phyloP scores from a whole-genome alignment of 495 filamentous ascomycete species.

The Tuber melanosporum region DNA sequence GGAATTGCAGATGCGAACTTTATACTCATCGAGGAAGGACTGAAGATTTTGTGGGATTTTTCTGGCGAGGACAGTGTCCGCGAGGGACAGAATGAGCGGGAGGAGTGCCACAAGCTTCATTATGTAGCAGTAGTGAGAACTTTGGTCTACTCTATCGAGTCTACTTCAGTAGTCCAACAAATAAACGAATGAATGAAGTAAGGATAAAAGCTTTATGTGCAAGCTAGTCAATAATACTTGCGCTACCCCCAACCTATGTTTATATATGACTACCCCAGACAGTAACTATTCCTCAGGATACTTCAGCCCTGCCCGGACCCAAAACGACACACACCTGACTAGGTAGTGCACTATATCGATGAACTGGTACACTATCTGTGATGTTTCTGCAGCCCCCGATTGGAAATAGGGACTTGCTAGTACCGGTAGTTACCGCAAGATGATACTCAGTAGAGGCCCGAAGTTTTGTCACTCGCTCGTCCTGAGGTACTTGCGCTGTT shows the following conservation, averaged over 20 bases:
- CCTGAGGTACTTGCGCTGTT: not conserved
- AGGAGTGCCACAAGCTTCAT: not conserved
- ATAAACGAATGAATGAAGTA: not conserved
- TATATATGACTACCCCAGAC: not conserved
- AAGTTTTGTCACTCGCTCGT: not conserved
- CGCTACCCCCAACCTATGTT: not conserved
- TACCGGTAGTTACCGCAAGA: not conserved
- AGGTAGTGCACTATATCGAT: not conserved
- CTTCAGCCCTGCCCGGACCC: not conserved
- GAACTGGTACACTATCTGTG: not conserved
- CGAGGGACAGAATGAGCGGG: not conserved
- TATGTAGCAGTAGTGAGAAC: not conserved
- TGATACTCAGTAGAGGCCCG: not conserved
- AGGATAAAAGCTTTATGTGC: not conserved
- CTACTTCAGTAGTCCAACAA: not conserved
- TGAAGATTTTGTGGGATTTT: constrained; percentile 22
- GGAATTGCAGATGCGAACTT: constrained; percentile 10
- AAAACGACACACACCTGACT: not conserved
- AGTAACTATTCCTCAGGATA: not conserved
- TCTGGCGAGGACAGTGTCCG: not conserved
- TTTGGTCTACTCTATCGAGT: not conserved
- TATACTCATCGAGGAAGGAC: constrained; percentile 26
- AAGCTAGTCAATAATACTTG: not conserved
- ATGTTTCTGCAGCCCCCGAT: not conserved
- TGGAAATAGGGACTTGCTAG: not conserved